Percentiles rank a stretch among this genome's conserved stretches.
These are phyloP conservation scores for Hysterium pulicare DNA, from an alignment of 2,329 filamentous ascomycete species.

Conservation along the genomic window DNA sequence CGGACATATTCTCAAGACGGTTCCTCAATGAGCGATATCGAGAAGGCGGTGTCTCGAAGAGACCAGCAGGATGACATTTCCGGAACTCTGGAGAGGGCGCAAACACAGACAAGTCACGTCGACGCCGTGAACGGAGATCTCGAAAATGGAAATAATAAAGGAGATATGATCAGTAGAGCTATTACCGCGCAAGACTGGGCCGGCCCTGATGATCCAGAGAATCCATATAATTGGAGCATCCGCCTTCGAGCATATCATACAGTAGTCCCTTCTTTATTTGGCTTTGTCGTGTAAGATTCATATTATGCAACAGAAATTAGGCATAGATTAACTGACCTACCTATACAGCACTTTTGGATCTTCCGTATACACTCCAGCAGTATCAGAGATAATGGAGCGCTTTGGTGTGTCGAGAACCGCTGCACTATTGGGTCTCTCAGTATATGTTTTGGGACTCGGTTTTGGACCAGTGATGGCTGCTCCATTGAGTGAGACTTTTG, in stretches of 20 bases:
- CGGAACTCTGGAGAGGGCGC: too few species aligned
- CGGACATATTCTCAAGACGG: too few species aligned
- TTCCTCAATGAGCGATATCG: too few species aligned
- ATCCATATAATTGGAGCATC: conserved; percentile 40
- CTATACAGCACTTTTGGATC: conserved; percentile 52
- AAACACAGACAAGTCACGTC: too few species aligned
- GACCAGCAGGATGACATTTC: too few species aligned
- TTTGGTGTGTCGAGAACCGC: conserved; percentile 56
- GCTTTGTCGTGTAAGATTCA: conserved; percentile 35
- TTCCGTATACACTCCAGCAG: conserved; percentile 53
- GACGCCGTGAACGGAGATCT: too few species aligned
- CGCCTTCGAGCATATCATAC: conserved; percentile 31
- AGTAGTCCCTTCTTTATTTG: conserved; percentile 30
- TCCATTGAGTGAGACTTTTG: conserved; percentile 57
- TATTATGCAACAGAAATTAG: too few species aligned
- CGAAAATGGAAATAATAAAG: too few species aligned
- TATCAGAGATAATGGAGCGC: conserved; percentile 46
- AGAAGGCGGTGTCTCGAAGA: too few species aligned
- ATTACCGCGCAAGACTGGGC: not conserved
- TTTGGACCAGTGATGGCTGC: conserved; percentile 59
- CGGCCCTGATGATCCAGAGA: conserved; percentile 24
- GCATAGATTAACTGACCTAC: too few species aligned
- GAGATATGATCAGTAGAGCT: too few species aligned
- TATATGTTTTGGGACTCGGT: conserved; percentile 60
- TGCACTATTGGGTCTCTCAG: conserved; percentile 57